phyloP scores from a whole-genome alignment of 75 land plant species.

The Selaginella moellendorffii region DNA sequence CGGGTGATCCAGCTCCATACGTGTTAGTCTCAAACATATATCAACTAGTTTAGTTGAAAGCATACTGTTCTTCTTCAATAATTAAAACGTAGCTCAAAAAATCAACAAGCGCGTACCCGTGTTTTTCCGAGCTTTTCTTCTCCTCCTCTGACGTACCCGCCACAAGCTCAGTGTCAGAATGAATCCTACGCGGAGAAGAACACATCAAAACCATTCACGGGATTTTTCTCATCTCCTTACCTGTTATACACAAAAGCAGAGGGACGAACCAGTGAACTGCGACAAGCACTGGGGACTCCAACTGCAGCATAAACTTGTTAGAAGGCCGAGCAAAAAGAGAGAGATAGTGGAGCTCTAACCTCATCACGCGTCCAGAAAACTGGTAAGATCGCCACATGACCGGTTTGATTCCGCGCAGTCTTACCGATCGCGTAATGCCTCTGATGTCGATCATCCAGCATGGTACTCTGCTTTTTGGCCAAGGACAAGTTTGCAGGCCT shows the following conservation, averaged over 20 bases:
- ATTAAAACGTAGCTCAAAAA: no score
- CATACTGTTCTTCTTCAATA: no score
- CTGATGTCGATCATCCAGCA: background rate
- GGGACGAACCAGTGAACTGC: constrained; percentile 75
- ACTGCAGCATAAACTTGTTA: constrained; percentile 24
- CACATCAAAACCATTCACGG: background rate
- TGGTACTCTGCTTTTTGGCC: background rate
- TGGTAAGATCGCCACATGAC: no score
- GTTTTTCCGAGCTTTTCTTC: constrained; percentile 35
- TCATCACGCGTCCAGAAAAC: background rate
- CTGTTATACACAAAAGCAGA: constrained; percentile 40
- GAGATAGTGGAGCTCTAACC: background rate
- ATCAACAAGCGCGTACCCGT: background rate
- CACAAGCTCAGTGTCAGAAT: constrained; percentile 51
- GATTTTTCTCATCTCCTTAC: no score
- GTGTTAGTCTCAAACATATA: no score
- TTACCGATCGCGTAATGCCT: no score
- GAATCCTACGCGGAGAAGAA: constrained; percentile 37
- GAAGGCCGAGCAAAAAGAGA: background rate
- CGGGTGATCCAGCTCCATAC: no score
- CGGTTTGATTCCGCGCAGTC: no score
- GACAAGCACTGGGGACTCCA: constrained; percentile 43
- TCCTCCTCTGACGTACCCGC: constrained; percentile 50
- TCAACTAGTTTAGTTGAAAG: no score
- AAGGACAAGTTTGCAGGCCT: background rate